Evolutionary conservation across 208 protist genomes (phyloP).

Genomic region (Trypanosoma lewisi): DNA sequence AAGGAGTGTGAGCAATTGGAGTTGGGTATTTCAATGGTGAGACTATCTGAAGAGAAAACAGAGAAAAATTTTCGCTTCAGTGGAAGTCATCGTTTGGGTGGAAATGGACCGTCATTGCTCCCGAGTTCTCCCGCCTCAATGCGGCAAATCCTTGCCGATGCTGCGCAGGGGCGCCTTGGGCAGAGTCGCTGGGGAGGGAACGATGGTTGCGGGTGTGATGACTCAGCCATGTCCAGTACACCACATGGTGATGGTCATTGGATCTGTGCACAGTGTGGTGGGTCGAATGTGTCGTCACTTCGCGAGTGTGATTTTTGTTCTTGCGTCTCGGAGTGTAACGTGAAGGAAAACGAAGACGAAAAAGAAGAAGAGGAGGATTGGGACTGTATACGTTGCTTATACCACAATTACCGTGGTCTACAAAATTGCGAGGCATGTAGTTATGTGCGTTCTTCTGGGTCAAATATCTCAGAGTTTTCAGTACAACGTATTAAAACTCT

Average conservation of each 20-base stretch:
- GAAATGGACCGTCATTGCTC: neutral
- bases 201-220: constrained; percentile 14
- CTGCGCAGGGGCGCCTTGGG: constrained; percentile 12
- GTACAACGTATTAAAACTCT: constrained; percentile 8
- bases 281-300: neutral
- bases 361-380: constrained; percentile 23
- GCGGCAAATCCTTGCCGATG: constrained; percentile 20
- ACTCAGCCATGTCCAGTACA: neutral
- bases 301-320: constrained; percentile 25
- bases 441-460: neutral
- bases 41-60: constrained; percentile 11
- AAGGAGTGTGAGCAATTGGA: constrained; percentile 73
- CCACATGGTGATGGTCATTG: neutral
- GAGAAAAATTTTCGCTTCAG: neutral
- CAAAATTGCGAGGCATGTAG: constrained; percentile 23
- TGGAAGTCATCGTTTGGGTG: constrained; percentile 20
- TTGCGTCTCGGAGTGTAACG: neutral
- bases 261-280: constrained; percentile 19
- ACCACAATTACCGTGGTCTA: constrained; percentile 28
- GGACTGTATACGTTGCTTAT: constrained; percentile 39
- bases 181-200: neutral
- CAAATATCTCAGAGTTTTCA: neutral
- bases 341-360: too few relatives aligned
- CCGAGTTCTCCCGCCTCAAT: neutral
- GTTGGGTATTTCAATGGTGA: constrained; percentile 36